A percentile compares a stretch with the other conserved stretches of the same genome.
phyloP scores from a whole-genome alignment of 805 yeast species.

The Candida saitoana region DNA sequence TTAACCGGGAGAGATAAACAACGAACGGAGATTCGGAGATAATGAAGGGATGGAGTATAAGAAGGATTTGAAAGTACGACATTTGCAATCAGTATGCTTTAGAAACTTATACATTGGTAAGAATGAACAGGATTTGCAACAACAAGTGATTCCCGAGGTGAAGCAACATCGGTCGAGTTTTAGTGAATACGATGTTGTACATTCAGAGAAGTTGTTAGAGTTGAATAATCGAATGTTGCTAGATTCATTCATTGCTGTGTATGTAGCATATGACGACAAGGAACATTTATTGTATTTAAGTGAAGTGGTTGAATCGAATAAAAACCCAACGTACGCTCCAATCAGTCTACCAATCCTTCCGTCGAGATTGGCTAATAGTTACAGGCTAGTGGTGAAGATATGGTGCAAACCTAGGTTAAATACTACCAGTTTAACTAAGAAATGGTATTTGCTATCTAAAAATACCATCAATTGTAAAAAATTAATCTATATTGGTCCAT shows the following conservation, averaged over 20 bases:
- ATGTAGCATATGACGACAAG: slow-evolving; percentile 10
- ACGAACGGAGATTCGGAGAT: neutral
- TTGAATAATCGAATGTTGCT: slow-evolving; percentile 15
- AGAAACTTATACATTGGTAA: neutral
- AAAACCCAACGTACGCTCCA: slow-evolving; percentile 26
- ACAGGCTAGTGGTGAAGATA: slow-evolving; percentile 15
- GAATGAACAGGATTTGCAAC: neutral
- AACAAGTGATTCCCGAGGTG: neutral
- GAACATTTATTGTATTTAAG: slow-evolving; percentile 27
- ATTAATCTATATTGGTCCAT: slow-evolving; percentile 9
- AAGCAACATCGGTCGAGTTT: neutral
- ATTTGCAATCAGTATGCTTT: neutral
- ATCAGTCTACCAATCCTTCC: slow-evolving; percentile 21
- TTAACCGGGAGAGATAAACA: neutral
- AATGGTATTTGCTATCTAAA: slow-evolving; percentile 20
- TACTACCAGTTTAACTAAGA: neutral
- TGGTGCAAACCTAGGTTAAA: slow-evolving; percentile 15
- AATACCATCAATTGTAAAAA: slow-evolving; percentile 16
- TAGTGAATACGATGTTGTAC: neutral
- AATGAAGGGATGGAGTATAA: slow-evolving; percentile 2
- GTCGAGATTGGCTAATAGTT: slow-evolving; percentile 4
- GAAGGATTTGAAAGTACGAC: slow-evolving; percentile 4
- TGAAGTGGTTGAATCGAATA: slow-evolving; percentile 19
- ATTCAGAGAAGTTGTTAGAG: slow-evolving; percentile 8
- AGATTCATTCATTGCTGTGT: slow-evolving; percentile 26